Percentiles rank a stretch among this genome's conserved stretches.
Evolutionary conservation across 805 yeast species (phyloP).

Genomic region (Lachancea dasiensis): DNA sequence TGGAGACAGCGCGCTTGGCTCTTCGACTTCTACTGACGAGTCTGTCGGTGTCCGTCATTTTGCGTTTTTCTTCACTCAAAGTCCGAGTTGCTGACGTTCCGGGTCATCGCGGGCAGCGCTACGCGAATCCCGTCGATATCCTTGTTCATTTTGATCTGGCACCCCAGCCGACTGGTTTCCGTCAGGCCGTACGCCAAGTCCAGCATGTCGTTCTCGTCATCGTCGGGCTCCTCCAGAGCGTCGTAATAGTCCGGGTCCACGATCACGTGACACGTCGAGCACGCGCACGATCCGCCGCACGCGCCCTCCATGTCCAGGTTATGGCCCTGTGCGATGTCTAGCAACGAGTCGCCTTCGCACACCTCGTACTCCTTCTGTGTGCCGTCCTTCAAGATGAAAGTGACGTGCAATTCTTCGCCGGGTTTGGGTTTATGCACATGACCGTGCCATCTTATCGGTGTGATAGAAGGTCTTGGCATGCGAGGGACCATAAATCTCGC

Average conservation of each 20-base stretch:
- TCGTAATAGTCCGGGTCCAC: constrained; percentile 95
- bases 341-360: constrained; percentile 82
- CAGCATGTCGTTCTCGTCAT: constrained; percentile 97
- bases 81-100: constrained; percentile 81
- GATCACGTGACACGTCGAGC: constrained; percentile 95
- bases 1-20: neutral
- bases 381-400: constrained; percentile 91
- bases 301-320: constrained; percentile 97
- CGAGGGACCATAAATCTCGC: neutral
- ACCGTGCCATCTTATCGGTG: constrained; percentile 49
- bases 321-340: constrained; percentile 93
- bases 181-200: constrained; percentile 96
- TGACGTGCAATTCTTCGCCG: constrained; percentile 84
- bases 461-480: neutral
- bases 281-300: constrained; percentile 98
- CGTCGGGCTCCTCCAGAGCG: constrained; percentile 87
- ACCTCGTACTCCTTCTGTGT: constrained; percentile 75
- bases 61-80: constrained; percentile 40
- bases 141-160: constrained; percentile 85
- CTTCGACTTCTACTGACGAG: too few relatives aligned
- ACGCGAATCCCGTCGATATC: constrained; percentile 90
- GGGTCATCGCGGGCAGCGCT: constrained; percentile 95
- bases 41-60: neutral
- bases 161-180: constrained; percentile 93
- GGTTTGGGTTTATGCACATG: constrained; percentile 86